These are phyloP conservation scores for Escallonia herrerae DNA, from an alignment of 129 eudicot species.

Conservation along the genomic window DNA sequence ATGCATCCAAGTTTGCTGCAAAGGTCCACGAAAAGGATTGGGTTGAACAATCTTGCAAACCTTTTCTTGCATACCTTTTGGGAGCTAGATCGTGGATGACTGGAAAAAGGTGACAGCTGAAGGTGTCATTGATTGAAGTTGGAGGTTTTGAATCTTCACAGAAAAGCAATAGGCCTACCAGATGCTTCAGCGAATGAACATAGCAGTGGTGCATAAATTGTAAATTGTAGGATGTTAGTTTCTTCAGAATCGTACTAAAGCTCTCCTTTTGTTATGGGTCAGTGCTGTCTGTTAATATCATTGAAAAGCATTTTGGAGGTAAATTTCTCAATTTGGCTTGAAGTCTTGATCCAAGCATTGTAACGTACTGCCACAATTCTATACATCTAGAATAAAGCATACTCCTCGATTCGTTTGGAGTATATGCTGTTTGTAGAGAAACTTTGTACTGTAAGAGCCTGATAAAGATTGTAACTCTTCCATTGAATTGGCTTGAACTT, in stretches of 20 bases:
- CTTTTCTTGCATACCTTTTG: not conserved
- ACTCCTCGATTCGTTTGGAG: slow-evolving; percentile 1
- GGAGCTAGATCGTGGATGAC: not conserved
- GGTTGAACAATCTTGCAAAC: slow-evolving; percentile 2
- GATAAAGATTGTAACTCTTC: too few species aligned
- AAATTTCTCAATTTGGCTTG: not conserved
- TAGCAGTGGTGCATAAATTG: slow-evolving; percentile 5
- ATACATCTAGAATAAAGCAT: not conserved
- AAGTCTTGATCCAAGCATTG: not conserved
- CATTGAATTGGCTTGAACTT: too few species aligned
- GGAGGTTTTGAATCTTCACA: not conserved
- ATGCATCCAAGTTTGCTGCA: slow-evolving; percentile 7
- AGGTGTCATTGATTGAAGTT: not conserved
- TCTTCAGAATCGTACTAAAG: not conserved
- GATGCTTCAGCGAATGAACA: slow-evolving; percentile 9
- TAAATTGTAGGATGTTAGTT: slow-evolving; percentile 12
- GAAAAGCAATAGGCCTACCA: not conserved
- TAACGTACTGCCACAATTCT: not conserved
- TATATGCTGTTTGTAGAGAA: not conserved
- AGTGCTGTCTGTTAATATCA: not conserved
- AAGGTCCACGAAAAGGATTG: slow-evolving; percentile 5
- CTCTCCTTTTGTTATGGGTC: not conserved
- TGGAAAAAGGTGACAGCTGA: not conserved
- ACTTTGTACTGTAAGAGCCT: too few species aligned
- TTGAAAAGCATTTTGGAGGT: not conserved